phyloP scores from a whole-genome alignment of 805 yeast species.

The Dipodascopsis tothii region DNA sequence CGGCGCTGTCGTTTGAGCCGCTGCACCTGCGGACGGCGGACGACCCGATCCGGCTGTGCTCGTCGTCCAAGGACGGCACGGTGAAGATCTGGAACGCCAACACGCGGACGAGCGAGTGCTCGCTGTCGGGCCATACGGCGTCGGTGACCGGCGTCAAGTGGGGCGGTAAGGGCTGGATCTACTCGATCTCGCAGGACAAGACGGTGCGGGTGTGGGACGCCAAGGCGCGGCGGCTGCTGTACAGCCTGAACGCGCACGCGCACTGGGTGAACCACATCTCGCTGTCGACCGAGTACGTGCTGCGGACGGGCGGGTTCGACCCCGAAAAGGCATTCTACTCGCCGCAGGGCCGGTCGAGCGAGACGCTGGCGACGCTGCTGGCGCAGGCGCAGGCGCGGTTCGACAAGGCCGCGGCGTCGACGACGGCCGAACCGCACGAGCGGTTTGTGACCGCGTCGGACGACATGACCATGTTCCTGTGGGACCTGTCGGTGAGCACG shows the following conservation, averaged over 20 bases:
- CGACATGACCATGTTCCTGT: conserved; percentile 93
- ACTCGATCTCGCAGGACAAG: conserved; percentile 90
- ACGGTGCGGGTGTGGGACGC: conserved; percentile 87
- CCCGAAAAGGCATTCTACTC: conserved; percentile 27
- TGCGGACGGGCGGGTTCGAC: conserved; percentile 84
- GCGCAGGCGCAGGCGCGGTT: conserved; percentile 52
- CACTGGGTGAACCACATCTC: conserved; percentile 98
- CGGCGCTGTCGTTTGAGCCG: conserved; percentile 91
- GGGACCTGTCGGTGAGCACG: conserved; percentile 71
- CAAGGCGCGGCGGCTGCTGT: conserved; percentile 5
- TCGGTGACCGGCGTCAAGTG: conserved; percentile 94
- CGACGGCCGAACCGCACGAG: conserved; percentile 39
- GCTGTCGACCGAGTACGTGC: conserved; percentile 78
- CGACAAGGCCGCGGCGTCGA: conserved; percentile 54
- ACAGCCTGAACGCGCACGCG: conserved; percentile 79
- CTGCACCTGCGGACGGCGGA: conserved; percentile 65
- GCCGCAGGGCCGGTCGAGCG: conserved; percentile 27
- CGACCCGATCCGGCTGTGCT: conserved; percentile 62
- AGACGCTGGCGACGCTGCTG: conserved; percentile 46
- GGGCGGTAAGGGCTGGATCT: conserved; percentile 83
- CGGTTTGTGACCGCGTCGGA: conserved; percentile 91
- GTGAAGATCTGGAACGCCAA: conserved; percentile 83
- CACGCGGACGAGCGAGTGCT: conserved; percentile 54
- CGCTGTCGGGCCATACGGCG: conserved; percentile 80
- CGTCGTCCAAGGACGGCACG: conserved; percentile 89